These are phyloP conservation scores for Vanrija pseudolonga DNA, from an alignment of 1,284 basidiomycete genomes.

Conservation along the genomic window DNA sequence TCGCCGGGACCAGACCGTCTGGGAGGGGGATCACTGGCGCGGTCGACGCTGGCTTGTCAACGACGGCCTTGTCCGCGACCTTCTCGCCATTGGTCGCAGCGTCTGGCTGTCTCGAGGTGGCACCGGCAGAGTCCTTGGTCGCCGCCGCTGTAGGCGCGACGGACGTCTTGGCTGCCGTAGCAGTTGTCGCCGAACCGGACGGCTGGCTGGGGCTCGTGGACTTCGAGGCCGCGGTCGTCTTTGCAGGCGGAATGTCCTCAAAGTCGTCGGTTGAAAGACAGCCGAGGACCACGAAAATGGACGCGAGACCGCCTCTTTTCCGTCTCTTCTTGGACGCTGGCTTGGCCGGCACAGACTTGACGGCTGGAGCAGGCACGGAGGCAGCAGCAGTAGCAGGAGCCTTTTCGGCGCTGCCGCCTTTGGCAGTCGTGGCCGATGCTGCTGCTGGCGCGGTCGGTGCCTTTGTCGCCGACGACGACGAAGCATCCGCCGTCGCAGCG, in stretches of 20 bases:
- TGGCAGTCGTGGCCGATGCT: not conserved
- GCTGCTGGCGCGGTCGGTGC: not conserved
- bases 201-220: constrained; percentile 5
- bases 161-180: not conserved
- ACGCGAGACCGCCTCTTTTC: constrained; percentile 39
- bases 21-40: too few relatives aligned
- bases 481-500: not conserved
- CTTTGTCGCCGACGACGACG: not conserved
- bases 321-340: constrained; percentile 33
- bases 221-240: constrained; percentile 6
- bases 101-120: not conserved
- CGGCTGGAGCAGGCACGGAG: not conserved
- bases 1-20: constrained; percentile 23
- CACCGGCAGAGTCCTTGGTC: not conserved
- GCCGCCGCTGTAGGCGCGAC: not conserved
- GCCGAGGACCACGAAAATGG: constrained; percentile 36
- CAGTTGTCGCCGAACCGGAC: not conserved
- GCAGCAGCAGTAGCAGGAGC: not conserved
- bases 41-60: too few relatives aligned
- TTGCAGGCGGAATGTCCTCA: constrained; percentile 31
- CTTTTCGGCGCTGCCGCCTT: not conserved
- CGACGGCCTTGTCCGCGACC: too few relatives aligned
- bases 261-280: constrained; percentile 42
- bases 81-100: constrained; percentile 7
- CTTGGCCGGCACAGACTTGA: not conserved